phyloP scores from a whole-genome alignment of 2,329 filamentous ascomycete species.

The Ophiostoma australiae region DNA sequence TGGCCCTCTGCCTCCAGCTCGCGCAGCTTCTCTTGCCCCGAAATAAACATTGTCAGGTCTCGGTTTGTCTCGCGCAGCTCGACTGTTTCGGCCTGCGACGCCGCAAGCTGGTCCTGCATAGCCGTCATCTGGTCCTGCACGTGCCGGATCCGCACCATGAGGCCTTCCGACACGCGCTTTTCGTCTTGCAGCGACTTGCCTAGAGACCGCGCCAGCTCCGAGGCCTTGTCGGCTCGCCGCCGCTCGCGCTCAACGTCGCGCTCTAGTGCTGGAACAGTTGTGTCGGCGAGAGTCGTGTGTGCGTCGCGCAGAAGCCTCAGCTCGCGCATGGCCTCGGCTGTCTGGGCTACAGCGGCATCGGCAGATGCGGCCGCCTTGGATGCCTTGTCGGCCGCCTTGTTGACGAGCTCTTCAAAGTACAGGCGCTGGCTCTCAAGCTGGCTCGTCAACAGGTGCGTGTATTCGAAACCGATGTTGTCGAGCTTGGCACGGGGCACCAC shows the following conservation, averaged over 20 bases:
- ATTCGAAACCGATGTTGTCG: conserved; percentile 82
- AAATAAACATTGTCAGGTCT: conserved; percentile 83
- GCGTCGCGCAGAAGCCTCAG: conserved; percentile 50
- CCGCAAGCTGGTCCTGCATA: conserved; percentile 53
- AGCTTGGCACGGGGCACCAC: conserved; percentile 65
- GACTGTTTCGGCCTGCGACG: conserved; percentile 57
- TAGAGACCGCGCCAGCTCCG: conserved; percentile 69
- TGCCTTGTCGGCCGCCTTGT: conserved; percentile 85
- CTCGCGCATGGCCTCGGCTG: conserved; percentile 46
- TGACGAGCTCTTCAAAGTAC: conserved; percentile 91
- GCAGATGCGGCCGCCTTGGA: conserved; percentile 64
- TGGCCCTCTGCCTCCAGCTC: conserved; percentile 59
- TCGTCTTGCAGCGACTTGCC: conserved; percentile 78
- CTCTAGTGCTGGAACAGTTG: conserved; percentile 64
- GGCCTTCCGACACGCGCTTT: conserved; percentile 72
- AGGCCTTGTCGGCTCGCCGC: conserved; percentile 64
- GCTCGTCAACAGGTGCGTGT: conserved; percentile 85
- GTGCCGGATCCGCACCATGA: conserved; percentile 77
- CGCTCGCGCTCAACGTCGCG: conserved; percentile 65
- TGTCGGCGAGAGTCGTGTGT: conserved; percentile 47
- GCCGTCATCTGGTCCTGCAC: conserved; percentile 58
- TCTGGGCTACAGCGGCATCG: conserved; percentile 53
- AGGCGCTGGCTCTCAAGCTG: conserved; percentile 88
- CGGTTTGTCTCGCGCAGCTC: conserved; percentile 82
- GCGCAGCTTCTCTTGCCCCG: conserved; percentile 72